Conservation (phyloP, 176 grass and related monocot genomes). For the Chrysopogon serrulatus region DNA sequence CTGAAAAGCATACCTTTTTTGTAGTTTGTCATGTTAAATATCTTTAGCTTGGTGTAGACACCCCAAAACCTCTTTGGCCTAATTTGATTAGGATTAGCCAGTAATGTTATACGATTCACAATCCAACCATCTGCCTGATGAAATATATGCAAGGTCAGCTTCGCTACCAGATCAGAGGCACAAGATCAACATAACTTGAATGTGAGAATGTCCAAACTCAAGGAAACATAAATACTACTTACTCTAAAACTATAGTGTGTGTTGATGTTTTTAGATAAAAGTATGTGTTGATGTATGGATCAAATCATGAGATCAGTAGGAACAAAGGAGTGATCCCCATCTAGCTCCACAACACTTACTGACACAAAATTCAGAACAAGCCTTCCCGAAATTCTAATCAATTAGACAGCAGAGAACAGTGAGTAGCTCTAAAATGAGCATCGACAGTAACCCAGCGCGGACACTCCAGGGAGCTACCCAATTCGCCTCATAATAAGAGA, state of each 20-base stretch:
- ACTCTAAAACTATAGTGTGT: neutral
- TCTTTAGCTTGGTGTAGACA: conserved; percentile 94
- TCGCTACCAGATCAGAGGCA: neutral
- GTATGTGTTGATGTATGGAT: neutral
- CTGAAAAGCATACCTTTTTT: conserved; percentile 47
- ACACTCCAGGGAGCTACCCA: neutral
- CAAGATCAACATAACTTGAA: neutral
- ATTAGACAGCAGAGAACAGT: neutral
- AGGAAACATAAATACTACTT: neutral
- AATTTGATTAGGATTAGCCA: conserved; percentile 81
- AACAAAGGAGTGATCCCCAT: neutral
- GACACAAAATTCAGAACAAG: neutral
- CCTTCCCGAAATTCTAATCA: neutral
- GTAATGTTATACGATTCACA: conserved; percentile 62
- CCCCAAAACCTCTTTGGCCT: conserved; percentile 95
- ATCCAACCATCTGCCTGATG: conserved; percentile 96
- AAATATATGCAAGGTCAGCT: conserved; percentile 9
- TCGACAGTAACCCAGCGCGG: neutral
- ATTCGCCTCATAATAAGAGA: neutral
- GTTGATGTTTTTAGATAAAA: neutral
- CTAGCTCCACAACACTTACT: neutral
- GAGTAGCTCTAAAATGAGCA: neutral
- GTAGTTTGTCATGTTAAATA: conserved; percentile 88
- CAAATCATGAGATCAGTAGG: neutral
- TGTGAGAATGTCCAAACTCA: neutral